phyloP scores from a whole-genome alignment of 2,329 filamentous ascomycete species.

The Alternaria angustiovoidea region DNA sequence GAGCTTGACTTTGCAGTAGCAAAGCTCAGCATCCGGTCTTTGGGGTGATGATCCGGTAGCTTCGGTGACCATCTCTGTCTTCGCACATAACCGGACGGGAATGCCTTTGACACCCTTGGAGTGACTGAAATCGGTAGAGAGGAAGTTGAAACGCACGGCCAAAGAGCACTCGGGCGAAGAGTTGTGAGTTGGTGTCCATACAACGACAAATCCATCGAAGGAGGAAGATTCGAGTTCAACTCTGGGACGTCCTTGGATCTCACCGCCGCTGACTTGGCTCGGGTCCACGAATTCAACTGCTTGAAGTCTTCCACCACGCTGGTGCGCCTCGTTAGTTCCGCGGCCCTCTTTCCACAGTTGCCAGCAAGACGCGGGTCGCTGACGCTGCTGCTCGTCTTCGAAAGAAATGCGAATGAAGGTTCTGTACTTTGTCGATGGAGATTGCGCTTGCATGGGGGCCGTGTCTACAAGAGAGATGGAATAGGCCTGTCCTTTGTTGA shows the following conservation, averaged over 20 bases:
- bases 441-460: slow-evolving; percentile 62
- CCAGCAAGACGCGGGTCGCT: slow-evolving; percentile 84
- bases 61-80: slow-evolving; percentile 74
- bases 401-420: slow-evolving; percentile 96
- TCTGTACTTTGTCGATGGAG: slow-evolving; percentile 75
- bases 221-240: slow-evolving; percentile 69
- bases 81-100: slow-evolving; percentile 89
- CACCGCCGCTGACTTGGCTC: slow-evolving; percentile 62
- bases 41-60: slow-evolving; percentile 58
- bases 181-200: slow-evolving; percentile 78
- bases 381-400: slow-evolving; percentile 91
- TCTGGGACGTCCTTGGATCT: slow-evolving; percentile 56
- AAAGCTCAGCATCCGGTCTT: slow-evolving; percentile 70
- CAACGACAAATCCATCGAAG: slow-evolving; percentile 92
- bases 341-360: slow-evolving; percentile 95
- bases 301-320: slow-evolving; percentile 88
- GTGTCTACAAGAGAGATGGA: slow-evolving; percentile 86
- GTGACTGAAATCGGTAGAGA: slow-evolving; percentile 98
- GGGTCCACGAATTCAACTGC: slow-evolving; percentile 91
- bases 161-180: slow-evolving; percentile 80
- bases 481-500: slow-evolving; percentile 97
- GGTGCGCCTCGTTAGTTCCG: slow-evolving; percentile 94
- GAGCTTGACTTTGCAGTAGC: slow-evolving; percentile 95
- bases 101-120: slow-evolving; percentile 99
- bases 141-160: slow-evolving; percentile 94